A percentile compares a stretch with the other conserved stretches of the same genome.
Evolutionary conservation across 2,329 filamentous ascomycete species (phyloP).

Genomic region (Aspergillus tamarii): DNA sequence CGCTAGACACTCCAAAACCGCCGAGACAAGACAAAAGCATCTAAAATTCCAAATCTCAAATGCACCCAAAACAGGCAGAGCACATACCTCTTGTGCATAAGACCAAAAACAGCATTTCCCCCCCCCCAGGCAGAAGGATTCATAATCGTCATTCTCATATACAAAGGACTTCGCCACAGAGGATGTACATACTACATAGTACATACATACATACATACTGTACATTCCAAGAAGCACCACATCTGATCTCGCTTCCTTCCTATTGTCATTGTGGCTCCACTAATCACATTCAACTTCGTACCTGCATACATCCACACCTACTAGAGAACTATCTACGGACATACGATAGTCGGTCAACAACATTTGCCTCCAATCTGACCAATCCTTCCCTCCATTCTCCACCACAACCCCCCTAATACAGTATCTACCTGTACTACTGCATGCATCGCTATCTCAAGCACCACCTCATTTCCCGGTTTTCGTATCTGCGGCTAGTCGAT

Average conservation of each 20-base stretch:
- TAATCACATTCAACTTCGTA: slow-evolving; percentile 3
- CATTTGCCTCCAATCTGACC: not conserved
- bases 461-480: slow-evolving; percentile 18
- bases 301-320: not conserved
- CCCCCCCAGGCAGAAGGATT: not conserved
- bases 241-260: not conserved
- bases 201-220: not conserved
- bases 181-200: not conserved
- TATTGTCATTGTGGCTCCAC: not conserved
- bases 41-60: not conserved
- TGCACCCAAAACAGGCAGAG: not conserved
- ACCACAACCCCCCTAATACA: not conserved
- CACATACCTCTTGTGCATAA: not conserved
- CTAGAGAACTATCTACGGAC: not conserved
- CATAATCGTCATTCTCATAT: not conserved
- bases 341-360: not conserved
- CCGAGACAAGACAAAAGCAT: not conserved
- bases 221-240: not conserved
- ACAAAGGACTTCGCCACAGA: not conserved
- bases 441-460: slow-evolving; percentile 4
- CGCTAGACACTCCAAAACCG: not conserved
- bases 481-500: slow-evolving; percentile 7
- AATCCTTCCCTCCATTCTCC: not conserved
- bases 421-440: not conserved
- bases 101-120: not conserved